Evolutionary conservation across 23 red algal genomes (phyloP).

Genomic region (Gracilaria domingensis): DNA sequence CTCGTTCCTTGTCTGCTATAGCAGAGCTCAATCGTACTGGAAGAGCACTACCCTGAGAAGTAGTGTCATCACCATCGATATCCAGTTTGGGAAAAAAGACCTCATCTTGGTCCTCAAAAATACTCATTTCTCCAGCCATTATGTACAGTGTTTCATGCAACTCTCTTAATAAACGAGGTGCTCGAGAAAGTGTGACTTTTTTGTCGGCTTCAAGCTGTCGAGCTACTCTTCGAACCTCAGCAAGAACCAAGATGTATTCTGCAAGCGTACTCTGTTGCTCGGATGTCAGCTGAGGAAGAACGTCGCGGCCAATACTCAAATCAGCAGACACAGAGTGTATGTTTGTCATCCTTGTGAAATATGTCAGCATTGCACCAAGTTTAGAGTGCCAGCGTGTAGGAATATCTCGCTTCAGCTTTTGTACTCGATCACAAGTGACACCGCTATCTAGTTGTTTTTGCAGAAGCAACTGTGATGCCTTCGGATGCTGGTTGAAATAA

Average conservation of each 20-base stretch:
- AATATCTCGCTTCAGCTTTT: constrained; percentile 26
- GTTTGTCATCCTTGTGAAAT: neutral
- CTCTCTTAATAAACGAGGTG: no score
- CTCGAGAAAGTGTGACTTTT: no score
- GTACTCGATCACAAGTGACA: neutral
- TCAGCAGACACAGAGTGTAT: neutral
- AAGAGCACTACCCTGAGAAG: neutral
- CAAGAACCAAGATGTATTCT: no score
- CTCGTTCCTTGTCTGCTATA: neutral
- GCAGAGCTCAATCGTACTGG: neutral
- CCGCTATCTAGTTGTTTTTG: neutral
- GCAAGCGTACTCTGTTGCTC: neutral
- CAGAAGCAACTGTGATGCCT: neutral
- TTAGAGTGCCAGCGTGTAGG: no score
- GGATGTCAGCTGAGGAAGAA: neutral
- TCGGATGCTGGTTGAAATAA: constrained; percentile 16
- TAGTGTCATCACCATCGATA: neutral
- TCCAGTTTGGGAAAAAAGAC: neutral
- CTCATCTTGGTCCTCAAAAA: neutral
- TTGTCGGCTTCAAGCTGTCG: no score
- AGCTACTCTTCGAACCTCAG: no score
- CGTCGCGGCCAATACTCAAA: neutral
- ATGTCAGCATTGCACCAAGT: constrained; percentile 23
- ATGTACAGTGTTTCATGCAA: no score
- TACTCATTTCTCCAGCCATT: no score